Evolutionary conservation across 306 rosid genomes (phyloP).

Genomic region (Sicyos baderoa): DNA sequence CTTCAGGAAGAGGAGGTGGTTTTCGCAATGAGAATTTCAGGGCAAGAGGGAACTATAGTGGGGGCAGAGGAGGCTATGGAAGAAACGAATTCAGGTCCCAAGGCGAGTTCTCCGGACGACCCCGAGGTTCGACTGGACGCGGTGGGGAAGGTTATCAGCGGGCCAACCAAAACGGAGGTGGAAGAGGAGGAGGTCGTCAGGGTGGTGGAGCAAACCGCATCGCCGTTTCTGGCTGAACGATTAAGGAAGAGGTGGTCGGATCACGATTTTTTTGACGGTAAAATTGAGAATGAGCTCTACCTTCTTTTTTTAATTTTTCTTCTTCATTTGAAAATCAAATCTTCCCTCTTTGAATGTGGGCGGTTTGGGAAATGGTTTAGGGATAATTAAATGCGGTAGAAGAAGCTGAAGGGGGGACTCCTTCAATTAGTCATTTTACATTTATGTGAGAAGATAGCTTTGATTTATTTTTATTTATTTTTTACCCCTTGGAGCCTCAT

Average conservation of each 20-base stretch:
- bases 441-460: constrained; percentile 21
- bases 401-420: constrained; percentile 14
- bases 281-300: constrained; percentile 22
- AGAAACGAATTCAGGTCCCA: constrained; percentile 79
- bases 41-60: constrained; percentile 61
- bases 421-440: constrained; percentile 17
- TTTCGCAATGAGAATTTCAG: constrained; percentile 64
- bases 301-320: neutral
- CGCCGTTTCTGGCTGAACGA: constrained; percentile 29
- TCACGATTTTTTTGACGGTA: constrained; percentile 39
- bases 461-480: constrained; percentile 18
- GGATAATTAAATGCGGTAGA: constrained; percentile 19
- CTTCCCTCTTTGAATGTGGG: constrained; percentile 15
- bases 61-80: constrained; percentile 67
- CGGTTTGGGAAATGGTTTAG: constrained; percentile 15
- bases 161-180: constrained; percentile 51
- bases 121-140: constrained; percentile 44
- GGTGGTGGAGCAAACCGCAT: constrained; percentile 41
- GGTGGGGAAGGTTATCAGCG: constrained; percentile 64
- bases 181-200: constrained; percentile 72
- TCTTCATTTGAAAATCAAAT: neutral
- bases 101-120: constrained; percentile 65
- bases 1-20: constrained; percentile 77
- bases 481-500: constrained; percentile 13
- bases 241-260: constrained; percentile 27